A percentile compares a stretch with the other conserved stretches of the same genome.
Evolutionary conservation across 306 rosid species (phyloP).

Genomic region (Senna tora): DNA sequence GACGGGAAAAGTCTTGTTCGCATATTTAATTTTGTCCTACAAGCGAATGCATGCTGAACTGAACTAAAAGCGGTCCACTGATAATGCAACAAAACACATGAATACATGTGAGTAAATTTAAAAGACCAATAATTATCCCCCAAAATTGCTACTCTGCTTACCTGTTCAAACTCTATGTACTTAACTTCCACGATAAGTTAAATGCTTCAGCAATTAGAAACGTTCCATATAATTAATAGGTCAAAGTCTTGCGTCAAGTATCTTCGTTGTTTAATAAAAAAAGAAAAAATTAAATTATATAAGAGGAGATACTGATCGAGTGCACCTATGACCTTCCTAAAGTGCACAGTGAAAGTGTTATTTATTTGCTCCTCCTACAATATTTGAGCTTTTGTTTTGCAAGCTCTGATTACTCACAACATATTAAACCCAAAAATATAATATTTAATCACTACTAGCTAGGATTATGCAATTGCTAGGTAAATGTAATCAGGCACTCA

Average conservation of each 20-base stretch:
- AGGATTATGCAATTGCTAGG: not conserved
- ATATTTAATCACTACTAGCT: not conserved
- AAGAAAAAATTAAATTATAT: too few relatives aligned
- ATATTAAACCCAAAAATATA: not conserved
- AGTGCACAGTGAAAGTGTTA: too few relatives aligned
- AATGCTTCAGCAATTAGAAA: not conserved
- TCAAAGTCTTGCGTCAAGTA: too few relatives aligned
- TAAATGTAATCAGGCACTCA: not conserved
- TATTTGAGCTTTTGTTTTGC: not conserved
- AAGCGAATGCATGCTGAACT: not conserved
- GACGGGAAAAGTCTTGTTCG: not conserved
- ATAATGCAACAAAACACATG: slow-evolving; percentile 4
- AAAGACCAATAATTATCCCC: not conserved
- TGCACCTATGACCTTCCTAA: too few relatives aligned
- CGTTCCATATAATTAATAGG: not conserved
- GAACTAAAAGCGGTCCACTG: not conserved
- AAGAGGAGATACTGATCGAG: too few relatives aligned
- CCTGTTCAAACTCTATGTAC: not conserved
- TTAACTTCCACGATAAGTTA: slow-evolving; percentile 4
- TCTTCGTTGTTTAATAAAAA: too few relatives aligned
- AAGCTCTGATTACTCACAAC: too few relatives aligned
- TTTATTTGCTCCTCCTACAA: not conserved
- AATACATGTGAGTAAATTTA: not conserved
- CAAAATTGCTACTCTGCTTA: not conserved
- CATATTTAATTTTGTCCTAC: not conserved